A percentile compares a stretch with the other conserved stretches of the same genome.
phyloP scores from a whole-genome alignment of 306 rosid species.

The Cajanus cajan region DNA sequence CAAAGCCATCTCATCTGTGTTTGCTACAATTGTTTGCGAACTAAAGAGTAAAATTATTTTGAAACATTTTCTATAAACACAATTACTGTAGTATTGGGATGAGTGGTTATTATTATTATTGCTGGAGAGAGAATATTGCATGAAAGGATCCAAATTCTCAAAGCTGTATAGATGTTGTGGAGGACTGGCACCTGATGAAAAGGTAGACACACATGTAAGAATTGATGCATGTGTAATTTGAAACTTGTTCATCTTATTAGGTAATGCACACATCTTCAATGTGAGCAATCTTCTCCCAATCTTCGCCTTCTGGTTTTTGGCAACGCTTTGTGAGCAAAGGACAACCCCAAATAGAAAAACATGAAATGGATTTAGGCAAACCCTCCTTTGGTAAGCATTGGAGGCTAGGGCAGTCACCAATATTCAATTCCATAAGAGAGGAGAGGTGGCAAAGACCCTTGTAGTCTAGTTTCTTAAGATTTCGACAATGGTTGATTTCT shows the following conservation, averaged over 20 bases:
- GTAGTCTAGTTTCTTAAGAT: neutral
- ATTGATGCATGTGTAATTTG: no score
- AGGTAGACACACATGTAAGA: no score
- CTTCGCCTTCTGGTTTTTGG: neutral
- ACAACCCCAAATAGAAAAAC: rapidly evolving
- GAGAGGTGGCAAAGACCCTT: neutral
- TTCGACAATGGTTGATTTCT: rapidly evolving
- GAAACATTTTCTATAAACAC: neutral
- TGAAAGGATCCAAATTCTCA: no score
- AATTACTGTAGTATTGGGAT: neutral
- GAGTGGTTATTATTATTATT: no score
- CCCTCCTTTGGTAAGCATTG: neutral
- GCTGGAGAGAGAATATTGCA: no score
- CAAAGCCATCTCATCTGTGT: neutral
- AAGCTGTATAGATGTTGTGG: no score
- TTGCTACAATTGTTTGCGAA: neutral
- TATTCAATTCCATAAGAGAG: neutral
- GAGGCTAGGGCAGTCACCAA: neutral
- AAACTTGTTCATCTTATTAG: no score
- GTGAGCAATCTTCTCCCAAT: neutral
- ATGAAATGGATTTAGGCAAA: neutral
- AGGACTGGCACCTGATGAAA: no score
- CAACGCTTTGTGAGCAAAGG: neutral
- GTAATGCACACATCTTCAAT: no score
- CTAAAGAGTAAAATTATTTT: neutral